A percentile compares a stretch with the other conserved stretches of the same genome.
phyloP scores from a whole-genome alignment of 257 asterid genomes.

The Cinchona pubescens region DNA sequence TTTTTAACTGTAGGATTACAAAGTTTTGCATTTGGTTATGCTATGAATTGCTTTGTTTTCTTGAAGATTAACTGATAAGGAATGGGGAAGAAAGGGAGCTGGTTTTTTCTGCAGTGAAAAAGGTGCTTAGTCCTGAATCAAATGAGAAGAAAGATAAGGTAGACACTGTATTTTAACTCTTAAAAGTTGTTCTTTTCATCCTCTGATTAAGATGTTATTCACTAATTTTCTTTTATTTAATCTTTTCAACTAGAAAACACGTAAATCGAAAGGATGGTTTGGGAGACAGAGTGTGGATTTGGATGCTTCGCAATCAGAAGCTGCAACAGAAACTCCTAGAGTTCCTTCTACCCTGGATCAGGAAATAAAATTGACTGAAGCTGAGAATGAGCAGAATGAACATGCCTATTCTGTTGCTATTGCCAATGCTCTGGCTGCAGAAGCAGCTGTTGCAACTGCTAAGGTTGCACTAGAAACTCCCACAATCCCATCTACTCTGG shows the following conservation, averaged over 20 bases:
- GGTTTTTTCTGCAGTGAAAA: constrained; percentile 54
- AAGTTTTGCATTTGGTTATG: neutral
- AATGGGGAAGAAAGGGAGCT: constrained; percentile 71
- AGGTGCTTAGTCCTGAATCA: constrained; percentile 45
- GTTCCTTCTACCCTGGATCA: constrained; percentile 29
- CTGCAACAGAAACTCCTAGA: constrained; percentile 27
- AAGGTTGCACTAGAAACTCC: constrained; percentile 86
- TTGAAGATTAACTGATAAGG: constrained; percentile 24
- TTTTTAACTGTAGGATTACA: neutral
- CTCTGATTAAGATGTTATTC: constrained; percentile 2
- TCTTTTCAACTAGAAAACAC: constrained; percentile 35
- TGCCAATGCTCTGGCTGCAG: constrained; percentile 81
- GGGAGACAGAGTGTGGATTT: constrained; percentile 38
- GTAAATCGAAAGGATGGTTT: constrained; percentile 48
- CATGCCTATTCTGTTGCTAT: constrained; percentile 71
- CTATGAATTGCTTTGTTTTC: neutral
- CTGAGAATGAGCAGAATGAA: constrained; percentile 63
- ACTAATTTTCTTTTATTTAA: neutral
- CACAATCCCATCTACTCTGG: constrained; percentile 25
- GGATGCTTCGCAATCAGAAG: constrained; percentile 31
- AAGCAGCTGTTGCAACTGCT: constrained; percentile 82
- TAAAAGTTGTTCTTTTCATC: neutral
- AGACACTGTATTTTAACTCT: constrained; percentile 5
- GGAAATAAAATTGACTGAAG: constrained; percentile 48
- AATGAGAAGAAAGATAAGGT: constrained; percentile 54